phyloP scores from a whole-genome alignment of 495 filamentous ascomycete species.

The Penicillium herquei region DNA sequence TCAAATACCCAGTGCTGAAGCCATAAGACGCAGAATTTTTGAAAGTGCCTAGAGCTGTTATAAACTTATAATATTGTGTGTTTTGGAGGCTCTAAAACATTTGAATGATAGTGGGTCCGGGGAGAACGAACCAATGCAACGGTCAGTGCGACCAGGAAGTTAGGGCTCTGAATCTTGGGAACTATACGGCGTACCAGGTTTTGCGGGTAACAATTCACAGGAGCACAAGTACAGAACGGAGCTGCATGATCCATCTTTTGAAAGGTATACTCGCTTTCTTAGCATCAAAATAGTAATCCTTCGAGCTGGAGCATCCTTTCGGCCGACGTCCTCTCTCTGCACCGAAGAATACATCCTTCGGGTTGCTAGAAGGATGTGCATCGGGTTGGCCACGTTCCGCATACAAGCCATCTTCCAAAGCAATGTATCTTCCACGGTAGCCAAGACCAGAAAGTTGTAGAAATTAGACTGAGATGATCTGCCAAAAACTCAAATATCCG shows the following conservation, averaged over 20 bases:
- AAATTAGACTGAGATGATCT: slow-evolving; percentile 3
- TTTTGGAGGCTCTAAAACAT: neutral
- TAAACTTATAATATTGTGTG: too few relatives aligned
- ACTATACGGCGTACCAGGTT: too few relatives aligned
- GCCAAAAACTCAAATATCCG: slow-evolving; percentile 1
- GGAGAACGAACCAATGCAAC: neutral
- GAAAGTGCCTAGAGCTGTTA: too few relatives aligned
- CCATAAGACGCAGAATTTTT: too few relatives aligned
- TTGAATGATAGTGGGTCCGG: too few relatives aligned
- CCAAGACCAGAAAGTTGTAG: neutral
- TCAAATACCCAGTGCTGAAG: too few relatives aligned
- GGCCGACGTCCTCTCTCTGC: neutral
- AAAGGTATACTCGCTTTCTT: slow-evolving; percentile 1
- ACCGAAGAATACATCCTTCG: neutral
- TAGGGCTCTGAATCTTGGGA: too few relatives aligned
- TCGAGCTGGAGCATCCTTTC: neutral
- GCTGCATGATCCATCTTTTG: slow-evolving; percentile 4
- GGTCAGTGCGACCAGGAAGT: too few relatives aligned
- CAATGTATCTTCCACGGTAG: neutral
- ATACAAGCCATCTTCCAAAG: neutral
- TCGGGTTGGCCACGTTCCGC: slow-evolving; percentile 4
- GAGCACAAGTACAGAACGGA: too few relatives aligned
- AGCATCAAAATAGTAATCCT: slow-evolving; percentile 2
- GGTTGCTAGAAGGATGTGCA: neutral
- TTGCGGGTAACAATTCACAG: too few relatives aligned